Evolutionary conservation across 2,329 filamentous ascomycete species (phyloP).

Genomic region (Alternaria sp.): DNA sequence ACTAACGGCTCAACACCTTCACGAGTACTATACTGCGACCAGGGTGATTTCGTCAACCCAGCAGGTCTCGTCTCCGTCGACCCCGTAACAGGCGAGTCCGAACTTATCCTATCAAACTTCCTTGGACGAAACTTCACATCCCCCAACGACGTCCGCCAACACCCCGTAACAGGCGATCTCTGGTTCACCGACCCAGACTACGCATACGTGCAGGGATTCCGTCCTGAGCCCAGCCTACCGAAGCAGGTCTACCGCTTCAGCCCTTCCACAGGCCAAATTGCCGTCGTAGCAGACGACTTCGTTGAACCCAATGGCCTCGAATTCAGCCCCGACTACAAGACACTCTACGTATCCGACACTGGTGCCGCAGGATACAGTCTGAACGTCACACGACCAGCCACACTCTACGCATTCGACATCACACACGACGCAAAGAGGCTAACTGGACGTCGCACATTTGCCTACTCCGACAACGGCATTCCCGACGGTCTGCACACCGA

Average conservation of each 20-base stretch:
- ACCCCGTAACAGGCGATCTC: slow-evolving; percentile 53
- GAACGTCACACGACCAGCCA: slow-evolving; percentile 49
- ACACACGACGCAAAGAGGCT: slow-evolving; percentile 46
- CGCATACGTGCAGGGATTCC: slow-evolving; percentile 40
- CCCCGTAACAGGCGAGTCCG: slow-evolving; percentile 51
- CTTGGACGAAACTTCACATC: slow-evolving; percentile 55
- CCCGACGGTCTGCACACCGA: slow-evolving; percentile 67
- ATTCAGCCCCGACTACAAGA: slow-evolving; percentile 52
- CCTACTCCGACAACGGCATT: slow-evolving; percentile 60
- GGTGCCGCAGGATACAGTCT: slow-evolving; percentile 49
- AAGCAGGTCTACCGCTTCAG: slow-evolving; percentile 53
- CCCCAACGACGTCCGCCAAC: slow-evolving; percentile 52
- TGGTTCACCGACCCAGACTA: slow-evolving; percentile 59
- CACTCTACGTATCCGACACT: slow-evolving; percentile 55
- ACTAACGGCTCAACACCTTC: slow-evolving; percentile 32
- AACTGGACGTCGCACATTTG: slow-evolving; percentile 57
- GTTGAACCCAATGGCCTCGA: slow-evolving; percentile 55
- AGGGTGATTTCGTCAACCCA: slow-evolving; percentile 49
- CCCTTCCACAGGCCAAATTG: slow-evolving; percentile 49
- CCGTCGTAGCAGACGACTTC: slow-evolving; percentile 51
- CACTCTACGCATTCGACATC: slow-evolving; percentile 53
- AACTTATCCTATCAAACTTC: slow-evolving; percentile 54
- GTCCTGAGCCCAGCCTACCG: slow-evolving; percentile 38
- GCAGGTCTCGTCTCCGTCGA: slow-evolving; percentile 54
- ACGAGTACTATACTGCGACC: slow-evolving; percentile 42